Base-by-base conservation (phyloP, 1,284 basidiomycete genomes). In the Leccinum holopus region DNA sequence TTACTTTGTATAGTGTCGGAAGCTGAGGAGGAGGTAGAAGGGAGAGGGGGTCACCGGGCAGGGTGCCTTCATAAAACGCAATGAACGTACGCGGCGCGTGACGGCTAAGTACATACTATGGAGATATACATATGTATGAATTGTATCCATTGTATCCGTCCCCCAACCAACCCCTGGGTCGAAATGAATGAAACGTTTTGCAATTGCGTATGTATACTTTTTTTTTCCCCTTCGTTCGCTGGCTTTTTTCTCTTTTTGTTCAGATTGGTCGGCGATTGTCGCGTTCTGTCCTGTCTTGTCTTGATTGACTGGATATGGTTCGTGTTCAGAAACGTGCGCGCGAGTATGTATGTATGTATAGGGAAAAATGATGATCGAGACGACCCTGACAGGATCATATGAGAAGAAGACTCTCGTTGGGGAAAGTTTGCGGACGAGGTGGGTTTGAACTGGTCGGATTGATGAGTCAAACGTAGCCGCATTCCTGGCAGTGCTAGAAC, bases 31-130 rank as follows among this genome's bases (percentile, higher is more conserved):
- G 25, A 10, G 44, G 44, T 47, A 47, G 44, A 18, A 47, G 11
- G 44, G 44, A 9, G 41, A 10, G 21, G 21, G 21, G 21, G 21
- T 25, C 25, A 25, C 32, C 32, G 3, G 11, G 44, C 44, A 47
- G 30, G 51, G 65, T 72, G 60, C 60, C 60, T 72, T 68, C 55
- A 68, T 72, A 55, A 59, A 55, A 52, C 37, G 41, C 18, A 35
- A 16, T 60, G 18, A 62, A 61, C 54, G 30, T 35, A 16, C 18
- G 53, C 47, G 37, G n/a, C n/a, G n/a, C 58, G 55, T 37, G 47
- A 59, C 39, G 44, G 25, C 25, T 28, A 28, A 47, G 18, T 39
- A 39, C 14, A n/a, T n/a, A n/a, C n/a, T 12, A 49, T 49, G 18
- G 44, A 49, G 18, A 49, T 49, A 47, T 11, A 47, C 41, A 44